Base-by-base conservation (phyloP, 805 yeast genomes). In the Kuraishia piskuri region DNA sequence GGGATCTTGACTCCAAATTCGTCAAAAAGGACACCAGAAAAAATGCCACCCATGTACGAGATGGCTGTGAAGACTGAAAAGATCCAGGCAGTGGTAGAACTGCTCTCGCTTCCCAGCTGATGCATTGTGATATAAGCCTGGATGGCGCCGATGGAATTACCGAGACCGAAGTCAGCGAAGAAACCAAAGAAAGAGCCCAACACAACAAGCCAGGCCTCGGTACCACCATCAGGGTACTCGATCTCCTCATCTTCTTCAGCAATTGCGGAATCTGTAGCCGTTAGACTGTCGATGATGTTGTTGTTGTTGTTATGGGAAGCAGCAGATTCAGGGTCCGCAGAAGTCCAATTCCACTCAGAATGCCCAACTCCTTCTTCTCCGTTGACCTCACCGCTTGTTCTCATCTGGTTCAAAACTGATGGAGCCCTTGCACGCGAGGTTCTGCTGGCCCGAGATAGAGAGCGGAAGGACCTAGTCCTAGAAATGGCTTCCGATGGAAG, bases 61-160 rank as follows among this genome's bases (percentile, higher is more conserved):
- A 82, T 61, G 31, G 78, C 74, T 53, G 77, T 64, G 62, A 74
- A 79, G 31, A 84, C 64, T 1, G 89, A 82, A 58, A 84, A 84
- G 36, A 84, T 76, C 88, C 89, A 82, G 3, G 86, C 77, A 5
- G 82, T 72, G 1, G 78, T 66, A 1, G 84, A 73, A 1, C 79
- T 69, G 3, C 73, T 63, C 6, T 69, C 66, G 48, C 73, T 59
- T 1, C 68, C 68, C 56, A 84, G 65, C 63, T 84, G 88, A 63
- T 84, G 77, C 14, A 67, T 68, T 9, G 81, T 73, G 10, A 84
- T 71, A 58, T 83, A 81, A 0, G 84, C 75, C 64, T 84, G 84
- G 40, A 84, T 73, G 4, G 82, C 85, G 57, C 90, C 89, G 37
- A 77, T 69, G 2, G 83, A 66, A 59, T 84, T 84, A 54, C 79